Conservation (phyloP, 2,329 filamentous ascomycete genomes). For the Botrytis sinoallii region DNA sequence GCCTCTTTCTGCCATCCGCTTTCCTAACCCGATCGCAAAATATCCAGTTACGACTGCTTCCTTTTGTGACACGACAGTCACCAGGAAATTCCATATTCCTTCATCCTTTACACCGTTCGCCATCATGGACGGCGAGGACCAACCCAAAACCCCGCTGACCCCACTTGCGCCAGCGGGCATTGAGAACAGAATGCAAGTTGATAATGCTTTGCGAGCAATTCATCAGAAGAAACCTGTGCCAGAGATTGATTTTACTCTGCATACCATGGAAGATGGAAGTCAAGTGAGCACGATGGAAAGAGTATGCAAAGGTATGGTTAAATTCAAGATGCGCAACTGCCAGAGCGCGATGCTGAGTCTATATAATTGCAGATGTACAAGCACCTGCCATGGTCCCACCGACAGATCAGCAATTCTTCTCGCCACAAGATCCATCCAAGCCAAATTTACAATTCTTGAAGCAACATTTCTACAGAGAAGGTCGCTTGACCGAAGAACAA, state of each 20-base stretch:
- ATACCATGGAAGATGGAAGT: constrained; percentile 95
- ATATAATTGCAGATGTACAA: constrained; percentile 73
- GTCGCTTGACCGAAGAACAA: constrained; percentile 94
- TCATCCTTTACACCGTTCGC: constrained; percentile 18
- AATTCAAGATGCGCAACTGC: background rate
- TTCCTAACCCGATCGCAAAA: background rate
- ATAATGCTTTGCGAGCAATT: constrained; percentile 89
- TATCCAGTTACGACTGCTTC: background rate
- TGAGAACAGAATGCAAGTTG: constrained; percentile 54
- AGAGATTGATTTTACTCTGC: constrained; percentile 97
- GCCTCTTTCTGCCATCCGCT: background rate
- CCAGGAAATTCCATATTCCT: background rate
- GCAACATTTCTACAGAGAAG: constrained; percentile 97
- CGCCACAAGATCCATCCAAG: constrained; percentile 79
- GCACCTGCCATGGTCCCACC: constrained; percentile 91
- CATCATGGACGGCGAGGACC: constrained; percentile 36
- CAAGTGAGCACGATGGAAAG: constrained; percentile 94
- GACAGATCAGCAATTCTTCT: constrained; percentile 91
- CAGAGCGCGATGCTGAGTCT: constrained; percentile 27
- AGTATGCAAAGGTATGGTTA: constrained; percentile 87
- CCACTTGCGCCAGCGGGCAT: constrained; percentile 26
- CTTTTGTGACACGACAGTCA: background rate
- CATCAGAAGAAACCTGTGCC: constrained; percentile 92
- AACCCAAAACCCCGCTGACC: constrained; percentile 22
- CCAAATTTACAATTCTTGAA: constrained; percentile 93